phyloP scores from a whole-genome alignment of 306 rosid genomes.

The Lathyrus aphaca region DNA sequence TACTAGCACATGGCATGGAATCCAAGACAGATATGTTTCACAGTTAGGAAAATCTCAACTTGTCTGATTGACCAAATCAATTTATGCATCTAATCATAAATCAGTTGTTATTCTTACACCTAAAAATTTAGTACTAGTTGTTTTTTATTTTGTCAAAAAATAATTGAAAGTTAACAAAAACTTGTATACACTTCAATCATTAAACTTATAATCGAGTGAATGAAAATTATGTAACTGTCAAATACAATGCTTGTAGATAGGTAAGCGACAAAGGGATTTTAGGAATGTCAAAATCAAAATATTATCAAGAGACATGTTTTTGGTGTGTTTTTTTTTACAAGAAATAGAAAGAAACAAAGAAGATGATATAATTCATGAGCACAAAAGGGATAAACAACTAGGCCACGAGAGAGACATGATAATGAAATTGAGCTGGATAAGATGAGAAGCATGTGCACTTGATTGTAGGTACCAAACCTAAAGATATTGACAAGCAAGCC shows the following conservation, averaged over 20 bases:
- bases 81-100: slow-evolving; percentile 28
- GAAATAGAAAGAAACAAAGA: slow-evolving; percentile 19
- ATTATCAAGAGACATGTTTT: slow-evolving; percentile 5
- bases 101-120: not conserved
- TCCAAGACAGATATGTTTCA: slow-evolving; percentile 46
- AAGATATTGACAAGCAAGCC: slow-evolving; percentile 43
- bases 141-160: not conserved
- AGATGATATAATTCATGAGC: slow-evolving; percentile 16
- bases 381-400: slow-evolving; percentile 36
- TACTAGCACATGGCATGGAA: slow-evolving; percentile 70
- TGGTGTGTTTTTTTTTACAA: slow-evolving; percentile 28
- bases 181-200: not conserved
- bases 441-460: slow-evolving; percentile 47
- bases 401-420: slow-evolving; percentile 46
- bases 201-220: not conserved
- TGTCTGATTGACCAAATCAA: slow-evolving; percentile 56
- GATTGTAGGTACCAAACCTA: slow-evolving; percentile 39
- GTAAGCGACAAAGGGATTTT: slow-evolving; percentile 17
- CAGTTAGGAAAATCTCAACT: slow-evolving; percentile 46
- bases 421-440: slow-evolving; percentile 26
- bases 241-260: not conserved
- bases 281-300: slow-evolving; percentile 24
- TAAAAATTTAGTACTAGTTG: not conserved
- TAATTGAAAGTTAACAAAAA: not conserved
- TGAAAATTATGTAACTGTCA: slow-evolving; percentile 3